These are phyloP conservation scores for Clarireedia monteithiana DNA, from an alignment of 2,329 filamentous ascomycete species.

Conservation along the genomic window DNA sequence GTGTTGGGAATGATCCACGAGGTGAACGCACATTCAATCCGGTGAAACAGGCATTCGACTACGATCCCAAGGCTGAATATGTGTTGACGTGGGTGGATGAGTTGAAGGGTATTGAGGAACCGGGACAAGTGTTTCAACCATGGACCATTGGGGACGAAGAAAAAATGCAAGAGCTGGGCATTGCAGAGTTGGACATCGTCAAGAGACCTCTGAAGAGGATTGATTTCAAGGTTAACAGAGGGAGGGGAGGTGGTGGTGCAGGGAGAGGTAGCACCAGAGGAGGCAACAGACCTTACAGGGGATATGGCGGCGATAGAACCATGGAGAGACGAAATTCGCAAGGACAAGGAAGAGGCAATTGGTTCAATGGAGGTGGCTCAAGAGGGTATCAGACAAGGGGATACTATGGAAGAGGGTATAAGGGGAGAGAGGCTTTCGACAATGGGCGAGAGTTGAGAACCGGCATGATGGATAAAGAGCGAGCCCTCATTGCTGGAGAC, in stretches of 20 bases:
- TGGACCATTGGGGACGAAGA: constrained; percentile 52
- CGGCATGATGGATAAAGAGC: constrained; percentile 9
- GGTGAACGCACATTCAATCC: constrained; percentile 69
- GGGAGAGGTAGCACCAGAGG: constrained; percentile 5
- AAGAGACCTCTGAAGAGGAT: constrained; percentile 59
- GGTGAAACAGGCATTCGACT: constrained; percentile 72
- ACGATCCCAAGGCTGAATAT: constrained; percentile 62
- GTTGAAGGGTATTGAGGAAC: constrained; percentile 41
- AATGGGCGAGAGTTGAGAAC: constrained; percentile 5
- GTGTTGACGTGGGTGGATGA: constrained; percentile 69
- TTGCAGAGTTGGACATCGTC: constrained; percentile 55
- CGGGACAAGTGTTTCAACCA: constrained; percentile 55
- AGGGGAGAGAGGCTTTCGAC: constrained; percentile 7
- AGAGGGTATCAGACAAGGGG: constrained; percentile 1
- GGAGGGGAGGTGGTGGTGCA: constrained; percentile 8
- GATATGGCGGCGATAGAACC: constrained; percentile 25
- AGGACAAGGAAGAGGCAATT: constrained; percentile 3
- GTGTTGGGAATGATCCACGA: constrained; percentile 72
- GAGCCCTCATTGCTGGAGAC: neutral
- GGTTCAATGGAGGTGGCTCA: constrained; percentile 5
- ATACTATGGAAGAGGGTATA: constrained; percentile 8
- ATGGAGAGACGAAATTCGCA: constrained; percentile 29
- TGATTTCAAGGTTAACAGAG: constrained; percentile 47
- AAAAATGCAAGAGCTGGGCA: constrained; percentile 47
- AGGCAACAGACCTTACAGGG: constrained; percentile 24